Evolutionary conservation across 345 rosid genomes (phyloP), one percentile per base, ranked within the genome.

Genomic region (Brassica incana): DNA sequence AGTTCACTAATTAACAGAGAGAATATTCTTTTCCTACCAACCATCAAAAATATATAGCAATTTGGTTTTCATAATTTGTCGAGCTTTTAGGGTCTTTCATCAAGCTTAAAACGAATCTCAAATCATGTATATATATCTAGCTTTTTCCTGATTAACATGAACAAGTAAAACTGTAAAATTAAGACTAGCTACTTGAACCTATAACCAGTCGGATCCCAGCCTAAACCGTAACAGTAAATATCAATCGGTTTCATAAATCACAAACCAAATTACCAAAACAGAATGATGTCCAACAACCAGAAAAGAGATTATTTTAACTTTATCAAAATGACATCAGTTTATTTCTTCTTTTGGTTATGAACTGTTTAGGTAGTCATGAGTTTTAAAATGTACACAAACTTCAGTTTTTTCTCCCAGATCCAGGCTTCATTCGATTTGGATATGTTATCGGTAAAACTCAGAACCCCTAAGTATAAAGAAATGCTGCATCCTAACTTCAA

Each of bases 51-150:
- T 50, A n/a, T n/a, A 50, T 43, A 63, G 3, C 43, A 48, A 16
- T 52, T 15, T 12, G 32, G 54, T 58, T 32, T 63, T 6, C 18
- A 54, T 52, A 70, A 50, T 77, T 71, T 16, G 65, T 56, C 62
- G 48, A 1, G 32, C 54, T 58, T 12, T 56, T 15, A 2, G 29
- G 23, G 54, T 48, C 67, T 40, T 38, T 56, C 3, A 56, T 56
- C 3, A 56, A 56, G 8, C 18, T 56, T 56, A 56, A 0, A 15
- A 56, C 5, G 59, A 56, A 65, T 52, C 23, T 3, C 65, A 36
- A 18, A 69, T 15, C 43, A 29, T 29, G 50, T 5, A n/a, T n/a
- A 50, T 50, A n/a, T 14, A 36, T 0, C 5, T 20, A 20, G 27
- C 62, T 58, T 56, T 69, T 45, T 10, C 8, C 36, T 8, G 54